phyloP scores from a whole-genome alignment of 78 protist species.

The Cavenderia fasciculata region DNA sequence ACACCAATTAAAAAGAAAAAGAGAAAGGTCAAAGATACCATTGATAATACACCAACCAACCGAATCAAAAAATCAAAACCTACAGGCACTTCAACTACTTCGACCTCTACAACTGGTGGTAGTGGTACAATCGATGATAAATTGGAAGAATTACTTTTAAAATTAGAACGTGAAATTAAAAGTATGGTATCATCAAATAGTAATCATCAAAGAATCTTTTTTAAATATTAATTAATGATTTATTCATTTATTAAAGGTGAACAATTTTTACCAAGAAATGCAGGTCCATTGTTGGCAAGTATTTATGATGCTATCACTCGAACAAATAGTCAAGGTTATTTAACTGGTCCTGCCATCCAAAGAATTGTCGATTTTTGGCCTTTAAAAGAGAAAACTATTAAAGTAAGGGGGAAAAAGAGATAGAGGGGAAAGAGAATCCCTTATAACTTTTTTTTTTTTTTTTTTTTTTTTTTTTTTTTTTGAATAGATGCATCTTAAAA shows the following conservation, averaged over 20 bases:
- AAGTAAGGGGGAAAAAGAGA: not conserved
- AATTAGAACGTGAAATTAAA: slow-evolving; percentile 6
- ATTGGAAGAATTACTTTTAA: not conserved
- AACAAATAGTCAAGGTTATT: slow-evolving; percentile 23
- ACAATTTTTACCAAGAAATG: slow-evolving; percentile 22
- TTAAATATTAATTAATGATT: not conserved
- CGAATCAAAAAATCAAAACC: too few species aligned
- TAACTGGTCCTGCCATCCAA: slow-evolving; percentile 6
- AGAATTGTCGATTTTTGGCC: slow-evolving; percentile 36
- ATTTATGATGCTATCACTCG: slow-evolving; percentile 7
- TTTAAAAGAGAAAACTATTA: slow-evolving; percentile 56
- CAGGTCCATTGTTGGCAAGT: slow-evolving; percentile 25
- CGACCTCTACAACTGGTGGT: not conserved
- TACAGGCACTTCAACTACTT: too few species aligned
- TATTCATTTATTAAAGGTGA: not conserved
- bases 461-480: not conserved
- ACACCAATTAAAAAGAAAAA: not conserved
- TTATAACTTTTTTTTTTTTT: not conserved
- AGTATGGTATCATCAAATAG: not conserved
- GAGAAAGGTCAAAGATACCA: not conserved
- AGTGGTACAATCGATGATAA: slow-evolving; percentile 4
- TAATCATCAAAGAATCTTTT: not conserved
- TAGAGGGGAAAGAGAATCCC: too few species aligned
- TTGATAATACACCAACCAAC: not conserved
- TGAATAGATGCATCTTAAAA: slow-evolving; percentile 18